Evolutionary conservation across 2,329 filamentous ascomycete species (phyloP).

Genomic region (Stagonosporopsis tanaceti): DNA sequence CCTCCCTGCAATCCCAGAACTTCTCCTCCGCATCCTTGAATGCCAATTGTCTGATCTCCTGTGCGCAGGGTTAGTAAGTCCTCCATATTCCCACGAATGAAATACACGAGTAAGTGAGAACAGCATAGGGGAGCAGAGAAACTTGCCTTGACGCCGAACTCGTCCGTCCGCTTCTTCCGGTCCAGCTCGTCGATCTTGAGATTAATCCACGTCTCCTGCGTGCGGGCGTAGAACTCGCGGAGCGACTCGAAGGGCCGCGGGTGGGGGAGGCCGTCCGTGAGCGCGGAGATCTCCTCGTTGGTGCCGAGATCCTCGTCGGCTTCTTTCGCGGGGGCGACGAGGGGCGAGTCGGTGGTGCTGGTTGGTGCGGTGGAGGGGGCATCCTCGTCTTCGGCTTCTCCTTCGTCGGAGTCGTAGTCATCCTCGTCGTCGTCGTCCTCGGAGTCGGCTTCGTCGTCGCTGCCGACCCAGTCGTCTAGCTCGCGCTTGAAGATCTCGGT

Average conservation of each 20-base stretch:
- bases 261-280: conserved; percentile 76
- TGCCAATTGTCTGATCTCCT: conserved; percentile 86
- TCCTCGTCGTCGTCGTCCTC: conserved; percentile 52
- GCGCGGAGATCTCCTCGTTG: conserved; percentile 63
- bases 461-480: conserved; percentile 80
- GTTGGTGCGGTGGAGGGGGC: conserved; percentile 63
- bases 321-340: conserved; percentile 27
- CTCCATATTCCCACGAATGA: not conserved
- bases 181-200: conserved; percentile 75
- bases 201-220: conserved; percentile 90
- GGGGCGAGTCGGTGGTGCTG: conserved; percentile 39
- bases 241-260: conserved; percentile 85
- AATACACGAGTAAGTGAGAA: no score
- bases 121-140: no score
- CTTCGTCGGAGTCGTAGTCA: conserved; percentile 38
- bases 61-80: not conserved
- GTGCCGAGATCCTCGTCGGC: conserved; percentile 54
- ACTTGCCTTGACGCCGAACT: conserved; percentile 61
- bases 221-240: conserved; percentile 90
- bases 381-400: conserved; percentile 39
- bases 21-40: conserved; percentile 94
- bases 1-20: conserved; percentile 98
- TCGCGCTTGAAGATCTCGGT: conserved; percentile 89
- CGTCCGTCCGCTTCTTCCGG: conserved; percentile 65
- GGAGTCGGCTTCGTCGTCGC: conserved; percentile 54